Evolutionary conservation across 2,329 filamentous ascomycete genomes (phyloP).

Genomic region (Verticillium isaacii): DNA sequence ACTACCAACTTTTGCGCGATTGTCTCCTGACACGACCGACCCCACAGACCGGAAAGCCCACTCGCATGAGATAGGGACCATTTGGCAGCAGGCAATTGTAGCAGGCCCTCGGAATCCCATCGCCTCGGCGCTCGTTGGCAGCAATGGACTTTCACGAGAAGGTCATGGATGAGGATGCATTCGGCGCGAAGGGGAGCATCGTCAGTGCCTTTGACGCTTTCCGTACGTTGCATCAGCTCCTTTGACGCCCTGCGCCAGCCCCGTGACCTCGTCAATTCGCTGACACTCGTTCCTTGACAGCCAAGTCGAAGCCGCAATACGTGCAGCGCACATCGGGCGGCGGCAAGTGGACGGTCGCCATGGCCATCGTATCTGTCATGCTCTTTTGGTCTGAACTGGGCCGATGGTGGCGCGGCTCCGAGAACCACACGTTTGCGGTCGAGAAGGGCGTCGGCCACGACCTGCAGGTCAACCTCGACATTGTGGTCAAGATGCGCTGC

Average conservation of each 20-base stretch:
- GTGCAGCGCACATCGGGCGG: constrained; percentile 78
- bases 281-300: constrained; percentile 36
- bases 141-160: not conserved
- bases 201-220: constrained; percentile 95
- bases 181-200: constrained; percentile 66
- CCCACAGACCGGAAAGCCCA: not conserved
- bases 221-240: constrained; percentile 53
- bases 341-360: constrained; percentile 87
- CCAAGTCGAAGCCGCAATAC: constrained; percentile 94
- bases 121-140: not conserved
- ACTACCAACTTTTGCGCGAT: too few relatives aligned
- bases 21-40: too few relatives aligned
- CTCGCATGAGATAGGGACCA: not conserved
- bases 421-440: constrained; percentile 86
- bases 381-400: constrained; percentile 74
- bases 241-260: not conserved
- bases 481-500: constrained; percentile 89
- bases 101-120: not conserved
- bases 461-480: constrained; percentile 91
- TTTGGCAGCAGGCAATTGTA: not conserved
- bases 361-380: constrained; percentile 68
- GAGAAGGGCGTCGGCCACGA: constrained; percentile 85
- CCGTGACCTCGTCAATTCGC: constrained; percentile 10
- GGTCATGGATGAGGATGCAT: constrained; percentile 67
- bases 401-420: constrained; percentile 79